phyloP scores from a whole-genome alignment of 768 basidiomycete species.

The Hypholoma sublateritium region DNA sequence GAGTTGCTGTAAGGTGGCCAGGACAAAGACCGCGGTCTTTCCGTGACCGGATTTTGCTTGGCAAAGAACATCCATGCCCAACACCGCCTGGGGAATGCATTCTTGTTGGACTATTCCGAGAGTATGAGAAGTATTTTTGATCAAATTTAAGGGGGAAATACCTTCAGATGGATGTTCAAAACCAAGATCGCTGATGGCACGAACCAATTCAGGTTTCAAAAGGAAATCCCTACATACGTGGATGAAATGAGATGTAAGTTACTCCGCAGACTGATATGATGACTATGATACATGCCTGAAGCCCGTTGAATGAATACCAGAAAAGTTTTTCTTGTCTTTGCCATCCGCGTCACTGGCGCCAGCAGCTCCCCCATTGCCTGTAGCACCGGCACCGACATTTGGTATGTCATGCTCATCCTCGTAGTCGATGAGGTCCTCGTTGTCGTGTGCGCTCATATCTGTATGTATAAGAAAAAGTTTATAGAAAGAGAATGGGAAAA shows the following conservation, averaged over 20 bases:
- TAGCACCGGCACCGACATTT: conserved; percentile 48
- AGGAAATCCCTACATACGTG: conserved; percentile 80
- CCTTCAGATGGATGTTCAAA: conserved; percentile 99
- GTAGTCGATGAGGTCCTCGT: conserved; percentile 93
- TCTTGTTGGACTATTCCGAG: conserved; percentile 88
- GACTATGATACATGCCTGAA: conserved; percentile 68
- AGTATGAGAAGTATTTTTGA: not conserved
- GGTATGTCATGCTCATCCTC: conserved; percentile 87
- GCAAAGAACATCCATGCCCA: conserved; percentile 99
- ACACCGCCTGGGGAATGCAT: conserved; percentile 98
- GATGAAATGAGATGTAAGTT: conserved; percentile 7
- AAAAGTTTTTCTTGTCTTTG: conserved; percentile 97
- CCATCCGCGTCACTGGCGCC: conserved; percentile 58
- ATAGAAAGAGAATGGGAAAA: conserved; percentile 26
- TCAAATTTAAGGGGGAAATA: conserved; percentile 27
- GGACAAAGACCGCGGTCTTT: conserved; percentile 98
- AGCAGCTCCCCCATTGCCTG: conserved; percentile 48
- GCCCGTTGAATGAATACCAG: conserved; percentile 99
- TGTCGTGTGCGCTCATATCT: conserved; percentile 78
- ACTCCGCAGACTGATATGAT: not conserved
- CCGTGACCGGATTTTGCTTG: conserved; percentile 99
- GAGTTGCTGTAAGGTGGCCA: conserved; percentile 96
- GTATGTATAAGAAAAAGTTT: conserved; percentile 22
- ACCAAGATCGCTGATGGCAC: conserved; percentile 98
- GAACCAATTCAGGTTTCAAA: conserved; percentile 93